Conservation (phyloP, 257 asterid genomes). For the Cordia subcordata region DNA sequence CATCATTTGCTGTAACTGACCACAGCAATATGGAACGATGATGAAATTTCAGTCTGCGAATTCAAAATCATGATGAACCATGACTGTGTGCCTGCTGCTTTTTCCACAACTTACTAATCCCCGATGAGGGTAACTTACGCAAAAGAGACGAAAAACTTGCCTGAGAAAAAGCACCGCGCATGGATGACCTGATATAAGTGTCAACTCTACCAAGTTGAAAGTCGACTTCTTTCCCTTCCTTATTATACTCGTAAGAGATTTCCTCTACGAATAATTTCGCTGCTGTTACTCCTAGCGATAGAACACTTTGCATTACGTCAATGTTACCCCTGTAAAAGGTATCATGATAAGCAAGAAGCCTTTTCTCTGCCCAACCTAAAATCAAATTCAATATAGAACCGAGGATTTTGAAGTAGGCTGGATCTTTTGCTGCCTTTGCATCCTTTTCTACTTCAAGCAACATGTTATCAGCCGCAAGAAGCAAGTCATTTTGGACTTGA, state of each 20-base stretch:
- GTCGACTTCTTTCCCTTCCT: conserved; percentile 34
- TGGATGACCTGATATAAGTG: conserved; percentile 74
- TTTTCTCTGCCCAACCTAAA: conserved; percentile 64
- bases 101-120: too few species aligned
- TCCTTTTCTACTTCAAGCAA: conserved; percentile 59
- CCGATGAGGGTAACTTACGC: too few species aligned
- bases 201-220: conserved; percentile 52
- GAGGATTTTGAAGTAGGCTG: conserved; percentile 46
- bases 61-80: too few species aligned
- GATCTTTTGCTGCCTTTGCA: conserved; percentile 32
- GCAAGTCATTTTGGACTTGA: conserved; percentile 66
- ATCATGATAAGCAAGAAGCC: conserved; percentile 60
- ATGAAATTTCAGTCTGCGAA: too few species aligned
- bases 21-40: too few species aligned
- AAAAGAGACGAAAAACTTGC: conserved; percentile 41
- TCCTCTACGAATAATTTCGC: conserved; percentile 48
- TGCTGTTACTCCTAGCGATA: conserved; percentile 56
- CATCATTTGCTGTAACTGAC: too few species aligned
- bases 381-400: conserved; percentile 39
- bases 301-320: conserved; percentile 57
- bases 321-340: conserved; percentile 64
- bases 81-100: too few species aligned
- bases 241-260: conserved; percentile 31
- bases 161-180: conserved; percentile 61
- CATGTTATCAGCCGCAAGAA: conserved; percentile 59